phyloP scores from a whole-genome alignment of 2,329 filamentous ascomycete species.

The Claviceps humidiphila region DNA sequence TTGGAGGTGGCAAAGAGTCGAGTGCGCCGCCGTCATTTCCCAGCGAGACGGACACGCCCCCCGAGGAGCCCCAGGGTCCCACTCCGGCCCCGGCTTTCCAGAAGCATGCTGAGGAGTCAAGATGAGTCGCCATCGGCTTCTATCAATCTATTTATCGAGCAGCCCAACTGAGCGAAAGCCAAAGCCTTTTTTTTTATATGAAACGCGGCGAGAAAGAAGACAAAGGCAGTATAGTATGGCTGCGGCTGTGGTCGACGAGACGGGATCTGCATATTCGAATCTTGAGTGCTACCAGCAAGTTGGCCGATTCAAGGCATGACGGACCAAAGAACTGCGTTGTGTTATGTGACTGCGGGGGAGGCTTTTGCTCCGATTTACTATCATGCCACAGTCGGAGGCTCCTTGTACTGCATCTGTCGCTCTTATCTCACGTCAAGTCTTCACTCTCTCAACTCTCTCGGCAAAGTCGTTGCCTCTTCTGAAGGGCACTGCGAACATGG shows the following conservation, averaged over 20 bases:
- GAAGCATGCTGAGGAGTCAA: slow-evolving; percentile 8
- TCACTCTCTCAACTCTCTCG: slow-evolving; percentile 4
- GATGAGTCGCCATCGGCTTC: not conserved
- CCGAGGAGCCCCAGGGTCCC: slow-evolving; percentile 21
- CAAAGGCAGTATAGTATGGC: not conserved
- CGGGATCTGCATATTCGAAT: not conserved
- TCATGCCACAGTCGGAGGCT: too few species aligned
- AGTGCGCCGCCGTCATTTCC: slow-evolving; percentile 46
- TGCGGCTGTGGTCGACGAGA: not conserved
- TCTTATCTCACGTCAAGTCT: not conserved
- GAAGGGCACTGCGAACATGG: not conserved
- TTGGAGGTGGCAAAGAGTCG: slow-evolving; percentile 47
- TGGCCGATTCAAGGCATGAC: not conserved
- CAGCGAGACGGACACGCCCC: slow-evolving; percentile 26
- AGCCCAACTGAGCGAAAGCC: not conserved
- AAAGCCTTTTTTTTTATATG: not conserved
- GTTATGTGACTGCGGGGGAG: not conserved
- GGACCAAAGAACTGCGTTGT: not conserved
- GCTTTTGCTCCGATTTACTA: not conserved
- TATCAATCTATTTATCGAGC: not conserved
- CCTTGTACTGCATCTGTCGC: not conserved
- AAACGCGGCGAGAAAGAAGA: not conserved
- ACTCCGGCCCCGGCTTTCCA: slow-evolving; percentile 26
- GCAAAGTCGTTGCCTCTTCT: not conserved
- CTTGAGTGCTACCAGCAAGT: slow-evolving; percentile 2